phyloP scores from a whole-genome alignment of 441 rosid species.

The Populus trichocarpa region DNA sequence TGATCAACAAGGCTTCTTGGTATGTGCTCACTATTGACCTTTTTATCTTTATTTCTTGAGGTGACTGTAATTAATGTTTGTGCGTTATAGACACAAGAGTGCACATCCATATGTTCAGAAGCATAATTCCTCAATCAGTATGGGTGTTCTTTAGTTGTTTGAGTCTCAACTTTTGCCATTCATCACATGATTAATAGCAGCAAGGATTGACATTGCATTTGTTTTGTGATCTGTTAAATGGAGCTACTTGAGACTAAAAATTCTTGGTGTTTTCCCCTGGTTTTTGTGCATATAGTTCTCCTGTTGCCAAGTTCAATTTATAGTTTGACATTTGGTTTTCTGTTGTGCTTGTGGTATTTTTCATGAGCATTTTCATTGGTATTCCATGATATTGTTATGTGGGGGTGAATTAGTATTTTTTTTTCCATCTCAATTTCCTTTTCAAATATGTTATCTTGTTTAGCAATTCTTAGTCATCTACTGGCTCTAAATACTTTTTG shows the following conservation, averaged over 20 bases:
- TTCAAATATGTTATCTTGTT: neutral
- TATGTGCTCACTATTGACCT: slow-evolving; percentile 28
- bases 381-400: neutral
- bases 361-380: neutral
- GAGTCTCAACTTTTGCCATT: neutral
- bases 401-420: neutral
- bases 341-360: neutral
- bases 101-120: neutral
- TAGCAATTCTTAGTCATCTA: neutral
- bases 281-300: neutral
- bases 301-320: neutral
- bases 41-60: neutral
- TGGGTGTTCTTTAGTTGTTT: neutral
- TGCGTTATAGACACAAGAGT: neutral
- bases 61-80: neutral
- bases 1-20: slow-evolving; percentile 98
- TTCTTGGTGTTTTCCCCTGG: neutral
- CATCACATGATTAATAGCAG: neutral
- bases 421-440: neutral
- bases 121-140: neutral
- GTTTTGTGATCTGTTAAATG: neutral
- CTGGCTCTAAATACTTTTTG: neutral
- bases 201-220: neutral
- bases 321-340: neutral
- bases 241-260: neutral